Percentiles rank a stretch among this genome's conserved stretches.
Conservation (phyloP, 805 yeast species). For the Debaryomyces maramus region DNA sequence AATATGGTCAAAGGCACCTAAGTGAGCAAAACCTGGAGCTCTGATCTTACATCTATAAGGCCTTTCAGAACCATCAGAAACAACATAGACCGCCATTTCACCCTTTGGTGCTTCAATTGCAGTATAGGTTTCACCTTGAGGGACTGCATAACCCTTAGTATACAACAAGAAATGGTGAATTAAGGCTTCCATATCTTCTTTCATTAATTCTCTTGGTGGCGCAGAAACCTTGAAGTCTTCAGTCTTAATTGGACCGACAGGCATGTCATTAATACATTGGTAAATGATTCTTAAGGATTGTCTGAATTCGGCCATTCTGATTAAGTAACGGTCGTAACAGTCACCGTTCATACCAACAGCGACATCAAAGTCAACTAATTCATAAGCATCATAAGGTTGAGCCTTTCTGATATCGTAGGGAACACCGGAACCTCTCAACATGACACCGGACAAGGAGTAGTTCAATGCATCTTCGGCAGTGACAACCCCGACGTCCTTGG, state of each 20-base stretch:
- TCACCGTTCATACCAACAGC: conserved; percentile 88
- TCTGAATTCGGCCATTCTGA: conserved; percentile 90
- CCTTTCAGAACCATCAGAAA: conserved; percentile 85
- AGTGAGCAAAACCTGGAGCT: conserved; percentile 92
- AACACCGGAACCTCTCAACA: conserved; percentile 89
- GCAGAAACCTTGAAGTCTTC: conserved; percentile 86
- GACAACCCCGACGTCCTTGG: conserved; percentile 74
- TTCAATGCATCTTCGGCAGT: conserved; percentile 86
- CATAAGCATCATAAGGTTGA: conserved; percentile 90
- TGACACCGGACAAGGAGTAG: conserved; percentile 79
- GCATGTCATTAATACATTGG: conserved; percentile 90
- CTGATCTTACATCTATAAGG: conserved; percentile 91
- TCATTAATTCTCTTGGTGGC: conserved; percentile 80
- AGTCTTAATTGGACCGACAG: conserved; percentile 87
- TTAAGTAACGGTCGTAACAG: conserved; percentile 85
- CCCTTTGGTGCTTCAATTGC: conserved; percentile 95
- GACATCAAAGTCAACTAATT: conserved; percentile 79
- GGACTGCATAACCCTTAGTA: conserved; percentile 87
- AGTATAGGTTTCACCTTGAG: conserved; percentile 88
- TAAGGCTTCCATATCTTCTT: conserved; percentile 89
- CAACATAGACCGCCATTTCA: conserved; percentile 89
- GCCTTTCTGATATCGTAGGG: conserved; percentile 85
- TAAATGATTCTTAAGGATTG: conserved; percentile 86
- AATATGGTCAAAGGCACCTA: conserved; percentile 85
- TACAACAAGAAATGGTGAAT: conserved; percentile 86